phyloP scores from a whole-genome alignment of 495 filamentous ascomycete genomes.

The Lindgomyces ingoldianus region DNA sequence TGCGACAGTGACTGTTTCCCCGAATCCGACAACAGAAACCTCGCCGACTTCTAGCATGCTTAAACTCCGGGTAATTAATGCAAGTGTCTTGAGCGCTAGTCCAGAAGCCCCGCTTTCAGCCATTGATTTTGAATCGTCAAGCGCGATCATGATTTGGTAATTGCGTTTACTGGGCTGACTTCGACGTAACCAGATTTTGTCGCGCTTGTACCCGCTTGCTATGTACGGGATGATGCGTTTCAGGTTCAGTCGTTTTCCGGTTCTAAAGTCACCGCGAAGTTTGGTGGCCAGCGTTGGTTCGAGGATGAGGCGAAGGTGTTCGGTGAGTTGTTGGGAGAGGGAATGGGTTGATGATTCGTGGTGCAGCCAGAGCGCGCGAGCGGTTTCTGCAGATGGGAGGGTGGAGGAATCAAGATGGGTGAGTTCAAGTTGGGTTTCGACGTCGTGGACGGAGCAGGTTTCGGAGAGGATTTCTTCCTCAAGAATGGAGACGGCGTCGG shows the following conservation, averaged over 20 bases:
- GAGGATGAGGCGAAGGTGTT: slow-evolving; percentile 92
- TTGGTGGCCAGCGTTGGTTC: slow-evolving; percentile 93
- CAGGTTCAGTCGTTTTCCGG: slow-evolving; percentile 97
- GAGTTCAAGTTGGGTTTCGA: slow-evolving; percentile 70
- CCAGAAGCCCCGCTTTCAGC: slow-evolving; percentile 65
- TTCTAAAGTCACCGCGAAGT: slow-evolving; percentile 93
- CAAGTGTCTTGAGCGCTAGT: slow-evolving; percentile 88
- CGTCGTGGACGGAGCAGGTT: slow-evolving; percentile 47
- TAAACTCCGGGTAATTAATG: slow-evolving; percentile 80
- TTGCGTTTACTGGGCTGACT: slow-evolving; percentile 85
- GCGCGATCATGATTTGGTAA: slow-evolving; percentile 95
- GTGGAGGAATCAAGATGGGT: slow-evolving; percentile 63
- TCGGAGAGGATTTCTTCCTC: slow-evolving; percentile 40
- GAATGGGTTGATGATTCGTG: slow-evolving; percentile 81
- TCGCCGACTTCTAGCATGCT: slow-evolving; percentile 92
- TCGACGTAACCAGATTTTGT: slow-evolving; percentile 99
- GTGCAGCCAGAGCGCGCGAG: slow-evolving; percentile 77
- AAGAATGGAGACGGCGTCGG: slow-evolving; percentile 37
- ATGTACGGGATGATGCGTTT: slow-evolving; percentile 99
- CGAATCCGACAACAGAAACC: slow-evolving; percentile 86
- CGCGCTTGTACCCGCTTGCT: slow-evolving; percentile 92
- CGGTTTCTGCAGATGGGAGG: slow-evolving; percentile 57
- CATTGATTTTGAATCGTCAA: slow-evolving; percentile 96
- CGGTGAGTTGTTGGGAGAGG: slow-evolving; percentile 83
- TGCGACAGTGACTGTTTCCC: slow-evolving; percentile 78